These are phyloP conservation scores for Botrytis tulipae DNA, from an alignment of 2,329 filamentous ascomycete species.

Conservation along the genomic window DNA sequence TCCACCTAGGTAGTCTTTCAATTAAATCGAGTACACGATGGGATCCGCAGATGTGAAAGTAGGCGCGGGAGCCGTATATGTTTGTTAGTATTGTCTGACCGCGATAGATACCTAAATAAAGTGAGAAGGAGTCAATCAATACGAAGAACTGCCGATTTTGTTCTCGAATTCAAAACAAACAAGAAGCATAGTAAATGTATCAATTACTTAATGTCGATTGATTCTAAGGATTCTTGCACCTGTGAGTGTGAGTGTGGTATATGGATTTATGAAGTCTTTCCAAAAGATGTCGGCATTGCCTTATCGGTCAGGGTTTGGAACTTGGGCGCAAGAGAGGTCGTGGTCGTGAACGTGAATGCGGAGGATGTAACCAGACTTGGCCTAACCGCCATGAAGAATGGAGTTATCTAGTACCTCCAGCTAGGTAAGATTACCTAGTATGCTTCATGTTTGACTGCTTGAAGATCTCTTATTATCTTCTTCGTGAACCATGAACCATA, in stretches of 20 bases:
- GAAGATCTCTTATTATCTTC: neutral
- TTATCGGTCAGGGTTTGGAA: neutral
- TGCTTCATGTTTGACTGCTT: neutral
- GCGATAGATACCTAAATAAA: neutral
- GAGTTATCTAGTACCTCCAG: neutral
- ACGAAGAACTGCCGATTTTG: neutral
- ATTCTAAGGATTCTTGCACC: neutral
- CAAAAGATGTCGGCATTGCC: neutral
- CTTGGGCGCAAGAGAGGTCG: neutral
- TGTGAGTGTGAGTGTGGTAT: neutral
- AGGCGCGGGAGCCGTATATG: conserved; percentile 2
- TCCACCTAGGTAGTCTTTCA: neutral
- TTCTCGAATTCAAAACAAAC: neutral
- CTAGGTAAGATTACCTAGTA: no score
- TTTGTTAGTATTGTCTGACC: neutral
- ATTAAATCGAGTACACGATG: neutral
- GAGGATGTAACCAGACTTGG: neutral
- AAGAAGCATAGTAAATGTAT: neutral
- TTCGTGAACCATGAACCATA: neutral
- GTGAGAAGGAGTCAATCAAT: neutral
- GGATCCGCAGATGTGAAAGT: neutral
- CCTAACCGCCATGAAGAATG: neutral
- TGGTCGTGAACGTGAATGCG: neutral
- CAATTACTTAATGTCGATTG: neutral
- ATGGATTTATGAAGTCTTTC: neutral